Evolutionary conservation across 2,329 filamentous ascomycete genomes (phyloP).

Genomic region (Berkeleyomyces rouxiae): DNA sequence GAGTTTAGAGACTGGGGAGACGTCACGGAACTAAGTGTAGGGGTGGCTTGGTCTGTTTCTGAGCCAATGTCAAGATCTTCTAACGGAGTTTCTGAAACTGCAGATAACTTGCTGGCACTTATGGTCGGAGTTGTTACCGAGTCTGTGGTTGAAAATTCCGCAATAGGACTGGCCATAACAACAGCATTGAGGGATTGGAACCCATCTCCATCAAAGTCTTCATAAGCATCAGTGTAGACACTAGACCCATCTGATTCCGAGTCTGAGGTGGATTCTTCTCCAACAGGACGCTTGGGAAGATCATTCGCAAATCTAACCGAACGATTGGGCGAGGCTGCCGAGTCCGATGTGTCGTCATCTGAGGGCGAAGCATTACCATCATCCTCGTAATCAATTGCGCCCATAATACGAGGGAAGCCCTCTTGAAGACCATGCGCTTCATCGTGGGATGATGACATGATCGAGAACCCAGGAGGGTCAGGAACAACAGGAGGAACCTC

Average conservation of each 20-base stretch:
- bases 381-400: neutral
- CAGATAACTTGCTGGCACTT: neutral
- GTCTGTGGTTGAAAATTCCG: neutral
- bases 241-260: conserved; percentile 32
- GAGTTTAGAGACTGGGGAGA: neutral
- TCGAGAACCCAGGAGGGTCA: neutral
- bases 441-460: neutral
- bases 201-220: conserved; percentile 53
- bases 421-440: neutral
- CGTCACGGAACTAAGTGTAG: neutral
- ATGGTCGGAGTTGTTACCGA: conserved; percentile 9
- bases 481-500: conserved; percentile 2
- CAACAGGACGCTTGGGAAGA: conserved; percentile 17
- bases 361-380: neutral
- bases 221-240: conserved; percentile 62
- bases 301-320: conserved; percentile 23
- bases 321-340: neutral
- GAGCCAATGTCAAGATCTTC: neutral
- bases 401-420: neutral
- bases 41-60: neutral
- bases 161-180: conserved; percentile 38
- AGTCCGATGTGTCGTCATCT: neutral
- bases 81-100: conserved; percentile 3
- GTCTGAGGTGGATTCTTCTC: conserved; percentile 6
- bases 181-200: conserved; percentile 61